Evolutionary conservation across 345 rosid genomes (phyloP).

Genomic region (Syzygium jambos): DNA sequence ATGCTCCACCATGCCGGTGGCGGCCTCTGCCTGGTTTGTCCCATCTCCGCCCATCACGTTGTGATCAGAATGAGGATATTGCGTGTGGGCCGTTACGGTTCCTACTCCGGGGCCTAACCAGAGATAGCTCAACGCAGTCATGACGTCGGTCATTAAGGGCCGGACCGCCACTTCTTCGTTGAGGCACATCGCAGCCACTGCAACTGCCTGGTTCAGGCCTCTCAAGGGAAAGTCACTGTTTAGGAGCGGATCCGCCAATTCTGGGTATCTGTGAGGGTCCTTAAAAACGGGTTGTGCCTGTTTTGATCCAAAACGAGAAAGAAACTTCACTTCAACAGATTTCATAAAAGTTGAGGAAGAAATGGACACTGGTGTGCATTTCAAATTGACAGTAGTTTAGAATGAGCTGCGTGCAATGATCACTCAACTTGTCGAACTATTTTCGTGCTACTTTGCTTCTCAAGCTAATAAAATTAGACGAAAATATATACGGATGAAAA

Average conservation of each 20-base stretch:
- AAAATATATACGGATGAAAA: background rate
- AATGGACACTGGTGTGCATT: background rate
- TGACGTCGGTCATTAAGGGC: constrained; percentile 75
- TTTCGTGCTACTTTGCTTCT: background rate
- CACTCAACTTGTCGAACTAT: background rate
- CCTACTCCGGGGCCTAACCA: constrained; percentile 21
- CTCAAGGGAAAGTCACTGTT: constrained; percentile 41
- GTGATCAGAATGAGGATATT: background rate
- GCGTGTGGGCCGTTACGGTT: background rate
- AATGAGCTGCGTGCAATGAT: background rate
- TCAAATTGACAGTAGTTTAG: background rate
- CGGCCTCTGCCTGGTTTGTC: constrained; percentile 1
- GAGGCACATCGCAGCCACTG: constrained; percentile 83
- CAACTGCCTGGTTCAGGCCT: constrained; percentile 70
- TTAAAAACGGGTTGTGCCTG: constrained; percentile 77
- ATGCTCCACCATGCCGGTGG: constrained; percentile 22
- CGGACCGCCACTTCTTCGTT: constrained; percentile 67
- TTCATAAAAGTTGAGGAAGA: background rate
- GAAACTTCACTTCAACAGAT: background rate
- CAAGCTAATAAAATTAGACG: background rate
- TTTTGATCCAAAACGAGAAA: background rate
- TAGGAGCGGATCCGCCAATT: constrained; percentile 68
- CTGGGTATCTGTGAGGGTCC: constrained; percentile 49
- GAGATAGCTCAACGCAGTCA: constrained; percentile 62
- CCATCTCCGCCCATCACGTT: background rate